These are phyloP conservation scores for Gaeumannomyces sp. DNA, from an alignment of 2,329 filamentous ascomycete genomes.

Conservation along the genomic window DNA sequence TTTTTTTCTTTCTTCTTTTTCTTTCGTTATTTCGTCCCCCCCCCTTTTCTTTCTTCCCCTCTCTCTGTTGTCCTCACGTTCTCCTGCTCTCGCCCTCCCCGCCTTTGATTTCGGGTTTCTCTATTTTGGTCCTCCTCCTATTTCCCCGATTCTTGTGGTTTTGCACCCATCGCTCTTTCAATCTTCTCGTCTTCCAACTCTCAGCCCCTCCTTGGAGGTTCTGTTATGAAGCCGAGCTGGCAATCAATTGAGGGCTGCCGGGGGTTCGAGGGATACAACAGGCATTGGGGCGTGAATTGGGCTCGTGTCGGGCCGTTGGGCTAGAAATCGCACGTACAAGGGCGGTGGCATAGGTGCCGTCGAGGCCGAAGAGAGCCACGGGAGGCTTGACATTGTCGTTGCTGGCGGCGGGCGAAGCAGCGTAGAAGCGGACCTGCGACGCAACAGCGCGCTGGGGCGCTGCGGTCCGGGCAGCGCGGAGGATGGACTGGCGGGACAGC, in stretches of 20 bases:
- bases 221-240: too few relatives aligned
- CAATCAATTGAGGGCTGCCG: background rate
- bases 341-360: conserved; percentile 97
- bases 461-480: conserved; percentile 50
- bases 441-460: conserved; percentile 55
- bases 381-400: conserved; percentile 72
- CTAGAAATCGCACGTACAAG: conserved; percentile 62
- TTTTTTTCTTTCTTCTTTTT: background rate
- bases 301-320: background rate
- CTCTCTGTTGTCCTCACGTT: too few relatives aligned
- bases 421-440: conserved; percentile 69
- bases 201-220: background rate
- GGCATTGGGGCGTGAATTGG: background rate
- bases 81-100: background rate
- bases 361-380: conserved; percentile 86
- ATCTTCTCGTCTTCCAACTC: background rate
- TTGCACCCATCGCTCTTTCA: background rate
- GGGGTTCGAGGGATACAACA: background rate
- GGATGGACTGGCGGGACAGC: conserved; percentile 54
- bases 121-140: background rate
- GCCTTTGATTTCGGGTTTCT: background rate
- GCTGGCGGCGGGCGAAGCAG: conserved; percentile 58
- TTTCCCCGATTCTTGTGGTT: background rate
- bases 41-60: background rate
- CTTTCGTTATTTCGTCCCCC: background rate